These are phyloP conservation scores for Castanopsis chinensis DNA, from an alignment of 306 rosid species.

Conservation along the genomic window DNA sequence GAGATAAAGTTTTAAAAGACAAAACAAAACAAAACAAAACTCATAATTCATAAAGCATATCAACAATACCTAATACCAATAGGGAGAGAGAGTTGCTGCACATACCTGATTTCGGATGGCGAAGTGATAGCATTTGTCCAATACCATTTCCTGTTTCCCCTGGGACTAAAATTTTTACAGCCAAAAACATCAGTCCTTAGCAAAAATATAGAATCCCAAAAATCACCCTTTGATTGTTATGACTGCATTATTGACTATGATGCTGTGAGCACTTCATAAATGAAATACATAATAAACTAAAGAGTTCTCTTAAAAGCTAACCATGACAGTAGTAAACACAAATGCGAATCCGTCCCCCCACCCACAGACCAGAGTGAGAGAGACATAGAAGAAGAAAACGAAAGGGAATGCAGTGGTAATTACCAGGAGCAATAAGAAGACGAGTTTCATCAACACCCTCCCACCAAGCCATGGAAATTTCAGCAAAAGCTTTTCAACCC, in stretches of 20 bases:
- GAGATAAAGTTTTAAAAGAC: neutral
- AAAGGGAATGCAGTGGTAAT: neutral
- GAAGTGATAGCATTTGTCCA: conserved; percentile 55
- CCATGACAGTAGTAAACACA: neutral
- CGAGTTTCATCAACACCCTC: conserved; percentile 66
- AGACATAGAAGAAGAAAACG: neutral
- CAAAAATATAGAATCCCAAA: neutral
- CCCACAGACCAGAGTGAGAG: neutral
- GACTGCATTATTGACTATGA: neutral
- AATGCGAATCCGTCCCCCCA: neutral
- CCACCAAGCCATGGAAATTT: conserved; percentile 55
- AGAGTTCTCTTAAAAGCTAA: neutral
- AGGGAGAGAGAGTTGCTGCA: neutral
- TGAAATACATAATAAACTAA: neutral
- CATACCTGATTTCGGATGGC: conserved; percentile 83
- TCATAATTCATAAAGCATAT: too few species aligned
- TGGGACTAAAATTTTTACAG: conserved; percentile 41
- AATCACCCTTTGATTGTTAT: neutral
- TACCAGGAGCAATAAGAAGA: conserved; percentile 74
- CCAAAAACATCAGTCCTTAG: neutral
- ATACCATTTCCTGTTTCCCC: conserved; percentile 43
- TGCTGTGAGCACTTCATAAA: neutral
- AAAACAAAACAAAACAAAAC: too few species aligned
- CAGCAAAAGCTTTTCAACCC: conserved; percentile 22
- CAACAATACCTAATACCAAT: too few species aligned